These are phyloP conservation scores for Candida nemodendra DNA, from an alignment of 805 yeast species.

Conservation along the genomic window DNA sequence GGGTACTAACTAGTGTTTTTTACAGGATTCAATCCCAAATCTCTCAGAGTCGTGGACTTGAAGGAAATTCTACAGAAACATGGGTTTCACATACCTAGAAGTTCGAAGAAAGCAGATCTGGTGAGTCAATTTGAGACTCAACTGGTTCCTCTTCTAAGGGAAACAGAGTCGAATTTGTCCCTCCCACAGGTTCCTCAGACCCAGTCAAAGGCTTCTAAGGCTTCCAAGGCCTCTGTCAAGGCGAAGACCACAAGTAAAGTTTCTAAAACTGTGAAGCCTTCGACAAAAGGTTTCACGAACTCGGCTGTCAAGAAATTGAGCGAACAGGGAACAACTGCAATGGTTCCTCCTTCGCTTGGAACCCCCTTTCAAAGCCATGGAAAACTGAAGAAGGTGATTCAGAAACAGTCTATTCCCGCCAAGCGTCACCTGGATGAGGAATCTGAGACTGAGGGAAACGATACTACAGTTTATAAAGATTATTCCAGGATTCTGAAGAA, in stretches of 20 bases:
- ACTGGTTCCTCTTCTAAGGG: slow-evolving; percentile 7
- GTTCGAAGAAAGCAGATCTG: slow-evolving; percentile 64
- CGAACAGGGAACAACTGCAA: not conserved
- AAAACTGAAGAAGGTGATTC: slow-evolving; percentile 12
- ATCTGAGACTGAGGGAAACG: slow-evolving; percentile 7
- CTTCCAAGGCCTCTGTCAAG: not conserved
- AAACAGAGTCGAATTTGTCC: not conserved
- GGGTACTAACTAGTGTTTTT: not conserved
- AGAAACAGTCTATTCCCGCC: slow-evolving; percentile 14
- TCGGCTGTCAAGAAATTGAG: not conserved
- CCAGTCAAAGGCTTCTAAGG: not conserved
- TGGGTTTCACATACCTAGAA: slow-evolving; percentile 50
- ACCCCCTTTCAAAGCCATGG: not conserved
- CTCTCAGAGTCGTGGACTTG: slow-evolving; percentile 63
- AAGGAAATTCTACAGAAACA: slow-evolving; percentile 57
- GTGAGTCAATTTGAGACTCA: slow-evolving; percentile 28
- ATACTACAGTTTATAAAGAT: slow-evolving; percentile 23
- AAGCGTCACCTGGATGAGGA: slow-evolving; percentile 16
- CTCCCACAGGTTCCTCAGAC: not conserved
- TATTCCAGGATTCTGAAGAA: slow-evolving; percentile 22
- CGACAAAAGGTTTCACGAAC: not conserved
- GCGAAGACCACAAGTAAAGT: not conserved
- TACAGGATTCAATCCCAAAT: slow-evolving; percentile 60
- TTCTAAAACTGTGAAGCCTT: not conserved
- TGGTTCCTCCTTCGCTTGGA: not conserved